These are phyloP conservation scores for Globisporangium megalacanthum DNA, from an alignment of 352 stramenopile species.

Conservation along the genomic window DNA sequence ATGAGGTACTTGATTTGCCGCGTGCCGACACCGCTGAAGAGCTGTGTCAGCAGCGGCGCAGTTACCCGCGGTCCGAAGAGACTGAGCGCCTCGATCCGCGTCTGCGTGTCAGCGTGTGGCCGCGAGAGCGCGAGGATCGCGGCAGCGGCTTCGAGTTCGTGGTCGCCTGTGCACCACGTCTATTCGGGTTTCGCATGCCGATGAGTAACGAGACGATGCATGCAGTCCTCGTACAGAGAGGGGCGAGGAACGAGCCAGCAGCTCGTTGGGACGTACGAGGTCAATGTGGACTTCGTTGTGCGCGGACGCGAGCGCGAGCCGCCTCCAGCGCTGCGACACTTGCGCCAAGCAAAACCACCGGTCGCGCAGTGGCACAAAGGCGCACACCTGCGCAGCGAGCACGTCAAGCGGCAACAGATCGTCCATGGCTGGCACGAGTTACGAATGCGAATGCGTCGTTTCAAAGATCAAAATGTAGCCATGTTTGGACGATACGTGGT, in stretches of 20 bases:
- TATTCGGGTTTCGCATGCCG: conserved; percentile 7
- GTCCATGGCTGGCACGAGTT: conserved; percentile 15
- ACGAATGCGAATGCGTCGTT: no score
- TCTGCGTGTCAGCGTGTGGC: conserved; percentile 7
- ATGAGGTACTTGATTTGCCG: conserved; percentile 36
- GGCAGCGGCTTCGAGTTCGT: conserved; percentile 46
- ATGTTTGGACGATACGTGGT: neutral
- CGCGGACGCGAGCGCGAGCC: conserved; percentile 50
- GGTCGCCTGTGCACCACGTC: conserved; percentile 67
- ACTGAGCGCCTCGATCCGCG: conserved; percentile 38
- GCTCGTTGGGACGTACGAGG: conserved; percentile 28
- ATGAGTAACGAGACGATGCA: no score
- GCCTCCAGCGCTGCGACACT: conserved; percentile 54
- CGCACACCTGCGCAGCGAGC: conserved; percentile 36
- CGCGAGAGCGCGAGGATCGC: conserved; percentile 18
- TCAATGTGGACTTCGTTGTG: conserved; percentile 43
- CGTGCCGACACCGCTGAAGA: conserved; percentile 35
- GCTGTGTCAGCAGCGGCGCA: conserved; percentile 26
- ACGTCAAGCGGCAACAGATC: conserved; percentile 39
- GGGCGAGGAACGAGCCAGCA: neutral
- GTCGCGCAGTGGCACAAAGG: conserved; percentile 52
- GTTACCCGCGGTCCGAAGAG: conserved; percentile 63
- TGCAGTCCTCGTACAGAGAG: neutral
- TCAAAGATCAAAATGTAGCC: no score
- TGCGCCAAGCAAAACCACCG: conserved; percentile 44